Evolutionary conservation across 2,329 filamentous ascomycete species (phyloP).

Genomic region (Penicillium hesseltinei): DNA sequence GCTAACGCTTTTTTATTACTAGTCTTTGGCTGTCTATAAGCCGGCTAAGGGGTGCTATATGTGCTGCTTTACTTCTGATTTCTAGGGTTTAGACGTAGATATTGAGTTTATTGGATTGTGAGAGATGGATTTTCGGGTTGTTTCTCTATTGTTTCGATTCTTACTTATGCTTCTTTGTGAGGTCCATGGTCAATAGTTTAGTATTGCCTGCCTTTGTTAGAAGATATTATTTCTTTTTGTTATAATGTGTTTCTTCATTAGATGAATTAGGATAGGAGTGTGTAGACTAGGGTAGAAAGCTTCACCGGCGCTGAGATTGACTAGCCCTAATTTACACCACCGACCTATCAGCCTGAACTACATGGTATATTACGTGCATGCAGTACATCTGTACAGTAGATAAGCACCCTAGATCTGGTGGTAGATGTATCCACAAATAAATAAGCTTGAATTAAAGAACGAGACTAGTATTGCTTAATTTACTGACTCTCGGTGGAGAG

Average conservation of each 20-base stretch:
- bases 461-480: background rate
- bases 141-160: background rate
- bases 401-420: background rate
- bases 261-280: no score
- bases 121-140: background rate
- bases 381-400: no score
- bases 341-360: background rate
- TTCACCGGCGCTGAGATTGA: background rate
- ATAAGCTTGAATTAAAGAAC: background rate
- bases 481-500: conserved; percentile 13
- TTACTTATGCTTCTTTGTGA: background rate
- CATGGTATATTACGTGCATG: background rate
- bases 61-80: conserved; percentile 15
- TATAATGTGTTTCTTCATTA: background rate
- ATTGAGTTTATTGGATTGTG: background rate
- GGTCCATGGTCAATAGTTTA: background rate
- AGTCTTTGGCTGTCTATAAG: conserved; percentile 8
- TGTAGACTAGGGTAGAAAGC: background rate
- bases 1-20: no score
- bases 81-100: background rate
- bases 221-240: background rate
- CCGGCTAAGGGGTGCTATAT: conserved; percentile 15
- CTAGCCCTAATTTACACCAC: background rate
- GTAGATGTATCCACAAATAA: background rate
- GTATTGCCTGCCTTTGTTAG: background rate